A percentile compares a stretch with the other conserved stretches of the same genome.
Evolutionary conservation across 768 basidiomycete species (phyloP).

Genomic region (Rhizopogon salebrosus): DNA sequence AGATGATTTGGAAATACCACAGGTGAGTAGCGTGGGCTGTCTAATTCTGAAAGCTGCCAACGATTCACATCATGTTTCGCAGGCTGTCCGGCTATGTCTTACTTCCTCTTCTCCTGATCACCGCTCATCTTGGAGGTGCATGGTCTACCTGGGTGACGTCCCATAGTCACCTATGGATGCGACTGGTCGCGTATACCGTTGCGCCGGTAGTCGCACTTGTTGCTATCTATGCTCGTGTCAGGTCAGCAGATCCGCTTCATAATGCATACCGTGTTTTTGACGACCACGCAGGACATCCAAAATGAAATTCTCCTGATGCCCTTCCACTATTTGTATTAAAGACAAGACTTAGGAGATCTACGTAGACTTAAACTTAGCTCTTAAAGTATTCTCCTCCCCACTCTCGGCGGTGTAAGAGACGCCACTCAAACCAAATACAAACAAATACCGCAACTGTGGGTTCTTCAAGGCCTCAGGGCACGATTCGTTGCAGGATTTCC

Average conservation of each 20-base stretch:
- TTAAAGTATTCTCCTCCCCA: slow-evolving; percentile 1
- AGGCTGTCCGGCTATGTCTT: slow-evolving; percentile 74
- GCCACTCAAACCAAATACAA: too few species aligned
- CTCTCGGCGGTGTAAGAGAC: too few species aligned
- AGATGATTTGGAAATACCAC: slow-evolving; percentile 80
- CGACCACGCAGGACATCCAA: slow-evolving; percentile 47
- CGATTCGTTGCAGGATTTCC: too few species aligned
- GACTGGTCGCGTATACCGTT: slow-evolving; percentile 48
- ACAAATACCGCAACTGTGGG: too few species aligned
- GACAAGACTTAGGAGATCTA: too few species aligned
- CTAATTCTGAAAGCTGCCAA: not conserved
- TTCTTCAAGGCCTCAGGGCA: too few species aligned
- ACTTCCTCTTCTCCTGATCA: slow-evolving; percentile 54
- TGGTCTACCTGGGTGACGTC: slow-evolving; percentile 56
- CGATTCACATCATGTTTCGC: slow-evolving; percentile 1
- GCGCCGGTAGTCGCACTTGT: slow-evolving; percentile 44
- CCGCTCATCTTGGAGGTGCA: slow-evolving; percentile 64
- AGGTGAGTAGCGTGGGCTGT: slow-evolving; percentile 38
- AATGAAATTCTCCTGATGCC: slow-evolving; percentile 48
- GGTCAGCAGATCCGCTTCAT: slow-evolving; percentile 33
- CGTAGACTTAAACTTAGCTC: too few species aligned
- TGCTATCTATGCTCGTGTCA: slow-evolving; percentile 42
- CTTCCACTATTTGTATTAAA: not conserved
- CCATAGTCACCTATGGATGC: slow-evolving; percentile 33
- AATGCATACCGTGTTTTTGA: not conserved